Conservation (phyloP, 768 basidiomycete species). For the Chlorophyllum brunneum region DNA sequence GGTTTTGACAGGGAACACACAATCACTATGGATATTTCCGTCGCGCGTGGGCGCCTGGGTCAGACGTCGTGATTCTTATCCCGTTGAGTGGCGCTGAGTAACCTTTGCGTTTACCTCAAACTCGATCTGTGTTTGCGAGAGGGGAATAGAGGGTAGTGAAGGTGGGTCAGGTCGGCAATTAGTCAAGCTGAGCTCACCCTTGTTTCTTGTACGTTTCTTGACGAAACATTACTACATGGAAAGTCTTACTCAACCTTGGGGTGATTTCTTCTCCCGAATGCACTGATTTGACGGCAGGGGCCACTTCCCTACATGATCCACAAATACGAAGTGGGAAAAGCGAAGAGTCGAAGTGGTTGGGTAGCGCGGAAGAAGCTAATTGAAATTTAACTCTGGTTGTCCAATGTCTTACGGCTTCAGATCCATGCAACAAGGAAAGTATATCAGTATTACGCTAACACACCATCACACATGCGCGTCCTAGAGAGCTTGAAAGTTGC, state of each 20-base stretch:
- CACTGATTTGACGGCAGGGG: background rate
- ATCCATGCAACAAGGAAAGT: too few species aligned
- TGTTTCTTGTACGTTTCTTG: background rate
- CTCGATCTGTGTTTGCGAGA: background rate
- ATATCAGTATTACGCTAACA: background rate
- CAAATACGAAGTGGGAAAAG: background rate
- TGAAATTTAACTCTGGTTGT: too few species aligned
- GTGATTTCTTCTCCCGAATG: too few species aligned
- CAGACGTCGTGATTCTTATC: background rate
- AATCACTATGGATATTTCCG: constrained; percentile 6
- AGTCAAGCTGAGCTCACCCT: background rate
- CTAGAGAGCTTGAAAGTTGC: background rate
- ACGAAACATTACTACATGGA: too few species aligned
- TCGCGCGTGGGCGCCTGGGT: background rate
- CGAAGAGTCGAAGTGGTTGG: background rate
- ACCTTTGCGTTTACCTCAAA: background rate
- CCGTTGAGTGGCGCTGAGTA: background rate
- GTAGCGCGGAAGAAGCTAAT: constrained; percentile 1
- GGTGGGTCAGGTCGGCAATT: background rate
- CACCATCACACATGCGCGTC: background rate
- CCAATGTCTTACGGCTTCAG: too few species aligned
- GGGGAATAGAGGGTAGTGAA: background rate
- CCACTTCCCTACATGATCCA: constrained; percentile 5
- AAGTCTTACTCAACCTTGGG: too few species aligned
- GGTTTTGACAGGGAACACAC: background rate